Base-by-base conservation (phyloP, 139 green algal genomes). In the Monoraphidium neglectum region DNA sequence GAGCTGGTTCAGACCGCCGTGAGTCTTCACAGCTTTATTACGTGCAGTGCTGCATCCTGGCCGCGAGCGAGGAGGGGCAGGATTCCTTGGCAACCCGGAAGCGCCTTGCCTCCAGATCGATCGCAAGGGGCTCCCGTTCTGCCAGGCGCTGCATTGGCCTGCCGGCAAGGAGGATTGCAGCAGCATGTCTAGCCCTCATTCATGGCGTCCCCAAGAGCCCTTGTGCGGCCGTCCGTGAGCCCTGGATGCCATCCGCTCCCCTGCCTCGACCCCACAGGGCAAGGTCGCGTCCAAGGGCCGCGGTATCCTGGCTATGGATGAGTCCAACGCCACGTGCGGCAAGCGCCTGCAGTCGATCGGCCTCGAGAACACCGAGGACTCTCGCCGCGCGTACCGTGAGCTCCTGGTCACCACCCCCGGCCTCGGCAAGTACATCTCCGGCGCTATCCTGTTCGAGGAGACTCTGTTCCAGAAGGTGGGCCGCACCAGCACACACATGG, bases 331-430 rank as follows among this genome's bases (percentile, higher is more conserved):
- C 82, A 99, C 96, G 78, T 96, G 91, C 85, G 95, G 95, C 76
- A 94, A 94, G 92, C 91, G 96, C 71, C 91, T 99, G 76, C 94
- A 97, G 73, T 96, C 90, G 77, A 97, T 99, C 68, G 96, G 92
- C 77, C 87, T 99, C 54, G 95, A 99, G 86, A 99, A 99, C 94
- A 99, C 95, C 65, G 96, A 98, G 92, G 91, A 94, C 72, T 99
- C 99, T 95, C 91, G 97, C 66, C 95, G 92, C 72, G 84, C 87
- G 12, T 99, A 99, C 94, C 93, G 96, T 71, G 92, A 98, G 88
- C 90, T 99, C 70, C 93, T 99, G 72, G 74, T 97, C 51, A 90
- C 90, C 82, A 93, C 96, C 72, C 95, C 94, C 76, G 92, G 93
- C 77, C 88, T 98, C 61, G 91, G 92, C 79, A 40, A 97, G 88